These are phyloP conservation scores for Saturnispora sekii DNA, from an alignment of 805 yeast genomes.

Conservation along the genomic window DNA sequence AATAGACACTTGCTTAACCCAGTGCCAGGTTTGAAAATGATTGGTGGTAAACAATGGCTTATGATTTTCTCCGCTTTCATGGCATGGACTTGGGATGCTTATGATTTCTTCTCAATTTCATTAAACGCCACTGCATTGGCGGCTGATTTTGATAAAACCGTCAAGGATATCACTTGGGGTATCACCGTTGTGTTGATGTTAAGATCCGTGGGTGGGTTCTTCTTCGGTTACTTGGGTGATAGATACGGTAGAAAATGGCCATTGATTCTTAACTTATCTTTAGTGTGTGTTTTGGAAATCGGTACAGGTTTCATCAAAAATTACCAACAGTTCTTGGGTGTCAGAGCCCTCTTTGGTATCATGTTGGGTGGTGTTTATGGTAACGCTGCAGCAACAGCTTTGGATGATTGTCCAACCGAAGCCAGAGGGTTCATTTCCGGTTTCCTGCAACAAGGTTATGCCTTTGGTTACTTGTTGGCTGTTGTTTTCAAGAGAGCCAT, in stretches of 20 bases:
- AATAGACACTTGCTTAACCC: constrained; percentile 48
- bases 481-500: constrained; percentile 59
- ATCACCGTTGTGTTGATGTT: constrained; percentile 60
- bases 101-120: constrained; percentile 52
- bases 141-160: constrained; percentile 31
- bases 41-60: constrained; percentile 47
- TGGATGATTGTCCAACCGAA: constrained; percentile 43
- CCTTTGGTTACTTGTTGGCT: constrained; percentile 57
- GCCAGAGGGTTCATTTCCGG: constrained; percentile 57
- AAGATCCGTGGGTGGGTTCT: constrained; percentile 54
- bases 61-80: constrained; percentile 43
- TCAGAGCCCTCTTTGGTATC: constrained; percentile 53
- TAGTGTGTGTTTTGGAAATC: constrained; percentile 45
- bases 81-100: constrained; percentile 61
- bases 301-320: constrained; percentile 55
- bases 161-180: constrained; percentile 53
- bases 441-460: constrained; percentile 73
- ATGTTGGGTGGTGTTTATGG: constrained; percentile 51
- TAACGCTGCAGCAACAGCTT: constrained; percentile 42
- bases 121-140: constrained; percentile 42
- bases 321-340: constrained; percentile 49
- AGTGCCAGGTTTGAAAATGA: constrained; percentile 40
- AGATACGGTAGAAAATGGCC: constrained; percentile 56
- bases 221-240: constrained; percentile 54
- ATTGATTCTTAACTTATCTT: constrained; percentile 33